These are phyloP conservation scores for Nakaseomyces delphensis DNA, from an alignment of 1,139 yeast genomes.

Conservation along the genomic window DNA sequence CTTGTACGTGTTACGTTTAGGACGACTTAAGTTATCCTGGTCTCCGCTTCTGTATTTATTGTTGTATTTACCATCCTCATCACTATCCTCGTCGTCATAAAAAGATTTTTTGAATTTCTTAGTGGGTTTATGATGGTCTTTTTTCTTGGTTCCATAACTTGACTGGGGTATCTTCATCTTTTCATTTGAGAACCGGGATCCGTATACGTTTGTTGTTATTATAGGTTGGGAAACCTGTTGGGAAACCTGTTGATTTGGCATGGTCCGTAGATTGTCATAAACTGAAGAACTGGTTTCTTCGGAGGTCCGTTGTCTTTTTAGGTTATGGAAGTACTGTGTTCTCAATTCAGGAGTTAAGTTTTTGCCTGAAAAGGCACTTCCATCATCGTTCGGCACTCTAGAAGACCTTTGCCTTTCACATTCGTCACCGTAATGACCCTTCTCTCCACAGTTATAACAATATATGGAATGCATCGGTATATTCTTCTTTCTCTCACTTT, in stretches of 20 bases:
- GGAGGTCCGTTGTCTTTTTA: neutral
- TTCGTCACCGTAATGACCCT: conserved; percentile 82
- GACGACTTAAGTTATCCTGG: neutral
- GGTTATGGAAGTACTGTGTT: conserved; percentile 2
- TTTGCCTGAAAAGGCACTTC: conserved; percentile 71
- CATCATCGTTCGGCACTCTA: conserved; percentile 57
- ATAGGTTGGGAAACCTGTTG: neutral
- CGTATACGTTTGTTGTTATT: neutral
- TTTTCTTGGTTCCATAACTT: neutral
- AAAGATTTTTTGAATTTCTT: conserved; percentile 1
- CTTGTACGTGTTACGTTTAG: neutral
- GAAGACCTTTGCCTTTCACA: conserved; percentile 50
- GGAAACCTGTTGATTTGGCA: neutral
- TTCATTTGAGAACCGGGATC: neutral
- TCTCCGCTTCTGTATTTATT: neutral
- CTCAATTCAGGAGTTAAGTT: conserved; percentile 35
- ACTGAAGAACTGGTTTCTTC: neutral
- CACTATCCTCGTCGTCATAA: conserved; percentile 3
- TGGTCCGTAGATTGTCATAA: conserved; percentile 1
- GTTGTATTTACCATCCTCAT: neutral
- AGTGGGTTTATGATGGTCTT: neutral
- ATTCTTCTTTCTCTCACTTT: conserved; percentile 14
- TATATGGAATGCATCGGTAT: conserved; percentile 40
- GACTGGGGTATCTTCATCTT: neutral
- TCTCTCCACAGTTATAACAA: conserved; percentile 77